phyloP scores from a whole-genome alignment of 2,329 filamentous ascomycete genomes.

The Monilinia aucupariae region DNA sequence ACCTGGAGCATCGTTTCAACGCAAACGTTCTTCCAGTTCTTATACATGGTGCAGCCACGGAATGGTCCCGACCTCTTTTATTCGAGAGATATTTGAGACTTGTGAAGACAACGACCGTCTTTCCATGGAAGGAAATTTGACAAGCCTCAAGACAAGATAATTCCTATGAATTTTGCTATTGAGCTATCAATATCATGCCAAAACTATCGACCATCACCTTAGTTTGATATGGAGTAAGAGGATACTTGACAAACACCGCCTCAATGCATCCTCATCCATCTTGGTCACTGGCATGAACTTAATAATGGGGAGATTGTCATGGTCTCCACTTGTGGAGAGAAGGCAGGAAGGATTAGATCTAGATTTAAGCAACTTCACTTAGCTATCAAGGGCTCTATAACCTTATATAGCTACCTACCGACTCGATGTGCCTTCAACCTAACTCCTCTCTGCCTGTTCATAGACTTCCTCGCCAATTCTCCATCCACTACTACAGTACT shows the following conservation, averaged over 20 bases:
- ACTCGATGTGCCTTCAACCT: not conserved
- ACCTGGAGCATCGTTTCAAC: not conserved
- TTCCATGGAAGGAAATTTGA: not conserved
- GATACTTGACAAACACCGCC: not conserved
- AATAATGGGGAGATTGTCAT: too few relatives aligned
- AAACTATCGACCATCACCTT: not conserved
- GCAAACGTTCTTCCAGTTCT: conserved; percentile 5
- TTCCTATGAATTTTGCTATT: not conserved
- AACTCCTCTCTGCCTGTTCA: not conserved
- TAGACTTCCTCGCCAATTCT: not conserved
- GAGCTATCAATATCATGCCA: conserved; percentile 3
- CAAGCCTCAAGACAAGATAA: not conserved
- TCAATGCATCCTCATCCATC: conserved; percentile 1
- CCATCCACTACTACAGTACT: not conserved
- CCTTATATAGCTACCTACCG: not conserved
- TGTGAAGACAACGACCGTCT: not conserved
- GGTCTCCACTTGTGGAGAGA: conserved; percentile 9
- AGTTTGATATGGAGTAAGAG: conserved; percentile 1
- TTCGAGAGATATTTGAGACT: not conserved
- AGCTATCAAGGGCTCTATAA: not conserved
- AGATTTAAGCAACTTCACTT: conserved; percentile 7
- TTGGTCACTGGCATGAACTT: too few relatives aligned
- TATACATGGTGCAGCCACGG: not conserved
- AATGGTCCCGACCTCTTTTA: not conserved
- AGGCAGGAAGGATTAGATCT: not conserved